Base-by-base conservation (phyloP, 352 stramenopile species). In the Phytophthora boehmeriae region DNA sequence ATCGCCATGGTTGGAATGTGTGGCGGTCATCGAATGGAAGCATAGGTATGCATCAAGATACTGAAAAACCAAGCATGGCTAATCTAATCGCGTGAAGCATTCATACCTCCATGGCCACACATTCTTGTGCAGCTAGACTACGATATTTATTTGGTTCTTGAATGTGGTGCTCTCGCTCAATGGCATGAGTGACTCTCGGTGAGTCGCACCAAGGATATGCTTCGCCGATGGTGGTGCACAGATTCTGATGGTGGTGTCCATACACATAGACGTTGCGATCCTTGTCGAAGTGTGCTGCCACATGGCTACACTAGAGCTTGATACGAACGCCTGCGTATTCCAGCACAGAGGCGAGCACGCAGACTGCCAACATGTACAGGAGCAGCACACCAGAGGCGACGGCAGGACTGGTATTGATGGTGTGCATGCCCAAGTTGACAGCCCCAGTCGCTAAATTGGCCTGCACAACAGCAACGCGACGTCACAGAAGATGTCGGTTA, bases 381-480 rank as follows among this genome's bases (percentile, higher is more conserved):
- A 74, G 43, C 3, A 93, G 66, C 50, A 95, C 80, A 8, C 20
- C 57, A 13, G 64, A 68, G 17, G 83, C 82, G 10, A 68, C 62
- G 3, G 41, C 13, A 5, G 65, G 27, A 25, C 59, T 77, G 22
- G 83, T 74, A 54, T 91, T 82, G 64, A 95, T 93, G 14, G 86
- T 95, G 45, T 80, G 72, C 80, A 93, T 93, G 63, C 73, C 88
- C 46, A 95, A 47, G 48, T 95, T 95, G 16, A 93, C 75, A 16
- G 58, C 80, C 0, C 86, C 86, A 17, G 86, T 95, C 49, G 82
- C 76, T 2, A 95, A 49, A 65, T 95, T 95, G 54, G 86, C 81
- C 84, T 93, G 43, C n/a, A 22, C 11, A 11, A 17, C 45, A 10
- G 3, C 1, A 6, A 6, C 25, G 6, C 25, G 25, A 30, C 25